A percentile compares a stretch with the other conserved stretches of the same genome.
Evolutionary conservation across 1,284 basidiomycete genomes (phyloP).

Genomic region (Apiotrichum sp.): DNA sequence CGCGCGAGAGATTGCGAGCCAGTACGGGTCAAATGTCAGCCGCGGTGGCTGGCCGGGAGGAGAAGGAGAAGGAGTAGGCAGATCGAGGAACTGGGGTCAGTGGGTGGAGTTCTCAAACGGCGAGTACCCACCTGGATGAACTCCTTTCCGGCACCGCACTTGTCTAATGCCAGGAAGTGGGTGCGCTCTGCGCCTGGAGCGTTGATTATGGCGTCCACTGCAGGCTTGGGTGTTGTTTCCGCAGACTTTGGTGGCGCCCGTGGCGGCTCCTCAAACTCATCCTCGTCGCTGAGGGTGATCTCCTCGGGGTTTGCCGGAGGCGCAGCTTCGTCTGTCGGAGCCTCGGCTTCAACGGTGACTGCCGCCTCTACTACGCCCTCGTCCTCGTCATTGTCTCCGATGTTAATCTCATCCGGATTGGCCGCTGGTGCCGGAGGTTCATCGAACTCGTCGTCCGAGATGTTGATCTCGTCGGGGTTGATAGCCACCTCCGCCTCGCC

Average conservation of each 20-base stretch:
- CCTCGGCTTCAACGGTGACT: no score
- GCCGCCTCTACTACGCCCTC: no score
- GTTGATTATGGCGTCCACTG: no score
- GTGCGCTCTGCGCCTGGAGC: no score
- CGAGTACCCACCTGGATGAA: conserved; percentile 67
- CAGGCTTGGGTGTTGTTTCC: neutral
- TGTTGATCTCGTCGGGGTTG: conserved; percentile 66
- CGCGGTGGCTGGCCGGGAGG: conserved; percentile 38
- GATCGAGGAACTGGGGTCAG: conserved; percentile 60
- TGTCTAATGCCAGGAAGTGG: conserved; percentile 82
- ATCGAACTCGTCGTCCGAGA: conserved; percentile 63
- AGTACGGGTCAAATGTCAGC: conserved; percentile 72
- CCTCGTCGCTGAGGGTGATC: conserved; percentile 21
- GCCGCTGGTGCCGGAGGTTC: conserved; percentile 31
- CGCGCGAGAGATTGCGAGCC: conserved; percentile 87
- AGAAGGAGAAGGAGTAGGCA: conserved; percentile 45
- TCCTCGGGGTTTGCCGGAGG: no score
- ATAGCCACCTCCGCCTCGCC: neutral
- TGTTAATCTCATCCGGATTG: conserved; percentile 27
- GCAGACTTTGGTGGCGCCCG: neutral
- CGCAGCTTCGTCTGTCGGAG: no score
- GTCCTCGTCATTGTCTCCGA: no score
- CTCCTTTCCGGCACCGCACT: conserved; percentile 72
- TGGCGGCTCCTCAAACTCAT: conserved; percentile 17
- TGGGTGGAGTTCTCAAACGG: neutral